These are phyloP conservation scores for Parietaria judaica DNA, from an alignment of 306 rosid species.

Conservation along the genomic window DNA sequence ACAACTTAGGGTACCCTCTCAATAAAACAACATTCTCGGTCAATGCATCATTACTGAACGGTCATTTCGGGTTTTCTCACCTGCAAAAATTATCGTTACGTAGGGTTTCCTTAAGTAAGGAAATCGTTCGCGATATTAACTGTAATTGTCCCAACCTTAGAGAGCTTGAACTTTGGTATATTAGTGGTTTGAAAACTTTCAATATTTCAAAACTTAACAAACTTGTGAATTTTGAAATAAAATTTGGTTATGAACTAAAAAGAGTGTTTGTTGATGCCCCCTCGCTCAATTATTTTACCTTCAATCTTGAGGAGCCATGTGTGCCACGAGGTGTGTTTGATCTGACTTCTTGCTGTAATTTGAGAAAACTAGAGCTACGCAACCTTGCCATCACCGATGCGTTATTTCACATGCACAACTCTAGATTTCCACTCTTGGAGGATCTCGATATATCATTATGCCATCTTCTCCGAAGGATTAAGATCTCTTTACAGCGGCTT, in stretches of 20 bases:
- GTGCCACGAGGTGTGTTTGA: background rate
- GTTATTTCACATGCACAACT: background rate
- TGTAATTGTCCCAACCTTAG: background rate
- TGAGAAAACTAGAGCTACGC: background rate
- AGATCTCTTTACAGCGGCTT: background rate
- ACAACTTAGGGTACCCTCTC: no score
- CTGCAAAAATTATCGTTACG: background rate
- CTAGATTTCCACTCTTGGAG: slow-evolving; percentile 3
- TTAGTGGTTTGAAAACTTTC: background rate
- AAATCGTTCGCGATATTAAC: background rate
- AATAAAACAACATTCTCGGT: background rate
- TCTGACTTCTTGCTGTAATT: slow-evolving; percentile 3
- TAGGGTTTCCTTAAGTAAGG: background rate
- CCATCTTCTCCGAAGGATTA: background rate
- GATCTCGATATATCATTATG: background rate
- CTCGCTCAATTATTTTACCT: background rate
- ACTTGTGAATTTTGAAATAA: background rate
- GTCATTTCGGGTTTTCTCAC: background rate
- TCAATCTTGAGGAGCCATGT: background rate
- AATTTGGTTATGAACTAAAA: background rate
- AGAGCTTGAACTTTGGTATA: background rate
- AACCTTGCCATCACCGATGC: background rate
- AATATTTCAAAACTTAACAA: background rate
- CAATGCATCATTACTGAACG: background rate
- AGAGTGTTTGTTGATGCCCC: background rate